Evolutionary conservation across 768 basidiomycete genomes (phyloP).

Genomic region (Podaxis mareebaensis): DNA sequence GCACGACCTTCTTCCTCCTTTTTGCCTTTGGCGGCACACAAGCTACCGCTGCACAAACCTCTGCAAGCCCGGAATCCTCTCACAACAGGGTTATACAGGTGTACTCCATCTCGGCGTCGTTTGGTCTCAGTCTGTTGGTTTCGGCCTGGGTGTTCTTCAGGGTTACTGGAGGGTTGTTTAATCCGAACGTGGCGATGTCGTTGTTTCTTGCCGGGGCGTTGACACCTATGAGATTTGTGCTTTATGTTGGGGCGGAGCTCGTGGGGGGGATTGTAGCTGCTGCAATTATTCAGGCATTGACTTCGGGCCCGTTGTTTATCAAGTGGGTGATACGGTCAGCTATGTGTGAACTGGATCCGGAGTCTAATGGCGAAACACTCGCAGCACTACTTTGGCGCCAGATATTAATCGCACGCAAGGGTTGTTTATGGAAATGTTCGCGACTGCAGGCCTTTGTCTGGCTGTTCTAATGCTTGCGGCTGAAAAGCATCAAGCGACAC

Average conservation of each 20-base stretch:
- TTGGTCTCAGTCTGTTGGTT: conserved; percentile 63
- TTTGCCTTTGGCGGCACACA: conserved; percentile 68
- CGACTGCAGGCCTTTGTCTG: conserved; percentile 57
- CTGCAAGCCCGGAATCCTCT: conserved; percentile 19
- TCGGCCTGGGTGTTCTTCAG: conserved; percentile 72
- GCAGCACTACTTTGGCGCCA: no score
- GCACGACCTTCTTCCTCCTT: conserved; percentile 64
- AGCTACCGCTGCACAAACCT: conserved; percentile 43
- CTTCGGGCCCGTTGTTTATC: no score
- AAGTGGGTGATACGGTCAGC: no score
- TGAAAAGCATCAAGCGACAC: conserved; percentile 66
- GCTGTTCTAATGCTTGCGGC: conserved; percentile 74
- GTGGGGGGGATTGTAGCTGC: no score
- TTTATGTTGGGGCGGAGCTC: no score
- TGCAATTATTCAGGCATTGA: no score
- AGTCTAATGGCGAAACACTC: no score
- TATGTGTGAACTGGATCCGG: no score
- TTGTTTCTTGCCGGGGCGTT: no score
- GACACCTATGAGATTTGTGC: no score
- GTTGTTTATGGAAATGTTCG: conserved; percentile 74
- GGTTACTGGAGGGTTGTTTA: conserved; percentile 63
- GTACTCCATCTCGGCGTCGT: conserved; percentile 58
- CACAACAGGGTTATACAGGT: conserved; percentile 15
- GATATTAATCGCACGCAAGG: no score
- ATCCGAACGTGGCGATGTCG: conserved; percentile 55